Evolutionary conservation across 2,329 filamentous ascomycete genomes (phyloP).

Genomic region (Epichloe uncinata): DNA sequence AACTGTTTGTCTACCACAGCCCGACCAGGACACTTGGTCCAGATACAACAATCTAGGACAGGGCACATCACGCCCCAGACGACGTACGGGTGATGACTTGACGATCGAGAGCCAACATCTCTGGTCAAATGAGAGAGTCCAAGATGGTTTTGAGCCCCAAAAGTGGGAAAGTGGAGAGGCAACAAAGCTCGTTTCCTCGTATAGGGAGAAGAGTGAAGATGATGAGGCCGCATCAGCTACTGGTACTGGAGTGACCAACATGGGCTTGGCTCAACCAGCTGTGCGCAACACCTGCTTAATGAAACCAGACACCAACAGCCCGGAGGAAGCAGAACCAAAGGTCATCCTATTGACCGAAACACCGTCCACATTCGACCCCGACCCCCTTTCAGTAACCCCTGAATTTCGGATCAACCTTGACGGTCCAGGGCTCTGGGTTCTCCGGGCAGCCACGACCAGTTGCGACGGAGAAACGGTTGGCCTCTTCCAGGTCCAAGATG

Average conservation of each 20-base stretch:
- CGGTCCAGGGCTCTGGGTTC: not conserved
- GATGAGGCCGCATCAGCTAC: not conserved
- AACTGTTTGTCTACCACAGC: slow-evolving; percentile 15
- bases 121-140: not conserved
- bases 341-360: not conserved
- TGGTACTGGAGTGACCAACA: too few species aligned
- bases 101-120: not conserved
- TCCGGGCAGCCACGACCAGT: not conserved
- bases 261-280: too few species aligned
- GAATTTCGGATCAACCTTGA: not conserved
- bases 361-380: not conserved
- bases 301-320: not conserved
- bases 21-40: slow-evolving; percentile 10
- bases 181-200: not conserved
- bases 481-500: not conserved
- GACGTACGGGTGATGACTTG: not conserved
- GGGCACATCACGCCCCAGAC: not conserved
- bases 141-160: slow-evolving; percentile 1
- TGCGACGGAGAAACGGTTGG: not conserved
- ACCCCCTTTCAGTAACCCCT: not conserved
- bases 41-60: not conserved
- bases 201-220: not conserved
- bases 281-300: too few species aligned
- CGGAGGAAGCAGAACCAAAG: not conserved
- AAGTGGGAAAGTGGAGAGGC: not conserved